Evolutionary conservation across 805 yeast species (phyloP), one percentile per base, ranked within the genome.

Genomic region (Wickerhamomyces bisporus): DNA sequence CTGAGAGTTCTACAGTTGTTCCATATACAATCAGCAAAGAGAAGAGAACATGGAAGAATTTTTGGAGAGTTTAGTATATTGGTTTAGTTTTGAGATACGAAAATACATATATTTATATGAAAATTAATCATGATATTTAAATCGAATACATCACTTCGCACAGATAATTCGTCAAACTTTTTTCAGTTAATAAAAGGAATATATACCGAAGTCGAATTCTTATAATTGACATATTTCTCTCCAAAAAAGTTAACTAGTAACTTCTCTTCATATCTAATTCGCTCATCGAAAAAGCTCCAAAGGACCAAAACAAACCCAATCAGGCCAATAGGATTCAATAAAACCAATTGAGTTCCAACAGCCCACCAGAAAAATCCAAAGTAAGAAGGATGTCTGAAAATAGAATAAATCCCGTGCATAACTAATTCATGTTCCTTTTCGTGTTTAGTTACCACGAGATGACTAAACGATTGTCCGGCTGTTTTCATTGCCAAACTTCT

Each of bases 311-410:
- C 50, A 43, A 88, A 93, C 0, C 70, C 64, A 1, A 67, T 34
- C 2, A 75, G 50, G 1, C 87, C 69, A 0, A 86, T 32, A 6
- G 84, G 78, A 60, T 88, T 93, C 32, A 77, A 61, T 40, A 91
- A 60, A 42, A 81, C 46, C 32, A 93, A 18, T 56, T 91, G 95
- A 1, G 87, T 70, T 0, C 97, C 97, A 4, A 89, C 47, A 12
- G 94, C 91, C 97, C 98, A 93, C 76, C 87, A 79, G 54, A 79
- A 89, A 58, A 84, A 93, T 0, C 97, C 98, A 29, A 79, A 72
- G 60, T 93, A 93, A 34, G 94, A 81, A 6, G 98, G 98, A 58
- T 93, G 98, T 43, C 98, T 70, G 13, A 75, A 62, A 19, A 61
- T 45, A 2, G 67, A 41, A 58, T 91, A 93, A 3, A 91, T 64